Conservation (phyloP, 2,329 filamentous ascomycete genomes). For the Triangularia setosa region DNA sequence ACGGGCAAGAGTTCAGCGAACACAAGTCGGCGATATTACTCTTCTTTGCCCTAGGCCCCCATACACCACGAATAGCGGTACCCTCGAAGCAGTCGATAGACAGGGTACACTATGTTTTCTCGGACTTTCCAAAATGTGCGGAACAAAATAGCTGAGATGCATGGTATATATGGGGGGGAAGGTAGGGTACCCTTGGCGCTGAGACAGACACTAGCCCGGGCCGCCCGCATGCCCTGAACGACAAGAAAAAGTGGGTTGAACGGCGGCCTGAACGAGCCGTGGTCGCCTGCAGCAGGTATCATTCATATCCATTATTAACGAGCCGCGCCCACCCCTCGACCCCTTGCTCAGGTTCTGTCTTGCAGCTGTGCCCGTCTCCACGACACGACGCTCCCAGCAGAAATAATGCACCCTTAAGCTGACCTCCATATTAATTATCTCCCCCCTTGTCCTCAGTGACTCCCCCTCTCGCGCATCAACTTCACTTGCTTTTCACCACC, state of each 20-base stretch:
- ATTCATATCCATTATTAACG: constrained; percentile 5
- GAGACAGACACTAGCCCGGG: constrained; percentile 1
- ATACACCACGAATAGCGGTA: too few species aligned
- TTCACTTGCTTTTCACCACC: neutral
- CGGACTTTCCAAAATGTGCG: neutral
- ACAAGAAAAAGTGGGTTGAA: constrained; percentile 3
- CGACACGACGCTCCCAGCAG: neutral
- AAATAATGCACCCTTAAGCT: neutral
- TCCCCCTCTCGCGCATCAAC: neutral
- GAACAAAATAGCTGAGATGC: neutral
- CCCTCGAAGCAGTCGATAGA: neutral
- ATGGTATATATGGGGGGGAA: neutral
- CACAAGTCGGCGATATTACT: neutral
- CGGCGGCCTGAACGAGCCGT: constrained; percentile 12
- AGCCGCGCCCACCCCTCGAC: constrained; percentile 16
- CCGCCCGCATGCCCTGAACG: constrained; percentile 9
- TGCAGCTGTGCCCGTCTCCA: constrained; percentile 7
- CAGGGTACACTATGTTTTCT: neutral
- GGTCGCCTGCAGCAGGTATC: constrained; percentile 4
- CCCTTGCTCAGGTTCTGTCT: constrained; percentile 3
- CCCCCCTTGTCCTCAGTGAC: neutral
- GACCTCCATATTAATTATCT: neutral
- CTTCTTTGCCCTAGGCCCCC: neutral
- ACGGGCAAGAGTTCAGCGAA: neutral
- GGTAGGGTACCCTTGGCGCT: constrained; percentile 1